Evolutionary conservation across 2,329 filamentous ascomycete species (phyloP), one percentile per base, ranked within the genome.

Genomic region (Zymoseptoria pseudotritici): DNA sequence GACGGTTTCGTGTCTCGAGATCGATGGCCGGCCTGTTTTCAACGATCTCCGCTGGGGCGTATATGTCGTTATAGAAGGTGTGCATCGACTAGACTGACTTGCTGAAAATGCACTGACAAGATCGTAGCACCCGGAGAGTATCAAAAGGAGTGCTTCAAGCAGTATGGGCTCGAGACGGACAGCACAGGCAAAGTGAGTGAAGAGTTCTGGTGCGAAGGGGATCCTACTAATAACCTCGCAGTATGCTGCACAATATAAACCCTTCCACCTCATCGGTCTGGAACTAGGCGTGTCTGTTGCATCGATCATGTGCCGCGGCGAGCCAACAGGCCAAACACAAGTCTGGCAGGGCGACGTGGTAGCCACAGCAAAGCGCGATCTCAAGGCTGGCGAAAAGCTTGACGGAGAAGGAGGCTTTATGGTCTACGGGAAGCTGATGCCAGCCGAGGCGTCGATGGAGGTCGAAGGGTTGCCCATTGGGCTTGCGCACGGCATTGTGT

Each of bases 221-320:
- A 46, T 1, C 36, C 13, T 46, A n/a, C 36, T 46, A 17, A 46
- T 17, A 46, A 17, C 5, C 26, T 19, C 21, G 17, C 46, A 71
- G 59, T 78, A 78, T 59, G 76, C 77, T 4, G 75, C 73, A 2
- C 75, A 79, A 62, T 79, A 75, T 69, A 79, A 79, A 69, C 77
- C 77, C 11, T 80, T 76, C 62, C 77, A 79, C 64, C 70, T 80
- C 20, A 80, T 80, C 57, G 76, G 77, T 8, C 72, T 79, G 9
- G 78, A 80, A 64, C 72, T 80, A 2, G 77, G 78, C 4, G 69
- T 78, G 19, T 77, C 75, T 2, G 67, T 79, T 17, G 77, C 77
- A 5, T 74, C 63, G 29, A 79, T 78, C 65, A 77, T 78, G 76
- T 74, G 74, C 56, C 75, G 77, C 7, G 75, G 75, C 42, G 77